Base-by-base conservation (phyloP, 139 green algal species). In the Pseudopediastrum boryanum region DNA sequence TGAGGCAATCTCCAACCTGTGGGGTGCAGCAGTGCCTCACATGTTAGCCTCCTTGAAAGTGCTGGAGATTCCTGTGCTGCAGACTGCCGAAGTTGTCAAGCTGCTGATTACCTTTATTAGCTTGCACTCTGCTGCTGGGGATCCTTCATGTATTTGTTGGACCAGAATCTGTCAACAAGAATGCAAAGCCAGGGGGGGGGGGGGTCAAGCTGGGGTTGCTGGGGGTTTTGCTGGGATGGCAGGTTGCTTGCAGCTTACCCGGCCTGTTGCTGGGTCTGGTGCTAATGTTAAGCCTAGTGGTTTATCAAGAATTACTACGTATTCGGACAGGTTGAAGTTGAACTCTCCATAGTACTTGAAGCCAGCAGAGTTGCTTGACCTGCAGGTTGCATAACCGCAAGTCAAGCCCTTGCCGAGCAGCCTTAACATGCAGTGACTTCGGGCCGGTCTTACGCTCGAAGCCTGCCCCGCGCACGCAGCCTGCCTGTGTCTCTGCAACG, bases 1-100 rank as follows among this genome's bases (percentile, higher is more conserved):
- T 77, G n/a, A 93, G 78, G 38, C 84, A 25, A 70, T 93, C 88
- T 19, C 88, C 88, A 27, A 91, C 84, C 88, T 90, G 76, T 2
- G 9, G 36, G 29, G 16, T 19, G 72, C 48, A 78, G 19, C 31
- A 74, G 68, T 41, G 59, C 1, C 5, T 23, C 0, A 64, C 54
- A 56, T 39, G 65, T 23, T 19, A 52, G 65, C 7, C 21, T 8
- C 9, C n/a, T n/a, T n/a, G n/a, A n/a, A n/a, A n/a, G n/a, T n/a
- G n/a, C n/a, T n/a, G n/a, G n/a, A n/a, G n/a, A n/a, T n/a, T n/a
- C n/a, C n/a, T n/a, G n/a, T n/a, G n/a, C n/a, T n/a, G n/a, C n/a
- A n/a, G n/a, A n/a, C n/a, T n/a, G n/a, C n/a, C n/a, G n/a, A n/a
- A n/a, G n/a, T n/a, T n/a, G n/a, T n/a, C n/a, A n/a, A n/a, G n/a